phyloP scores from a whole-genome alignment of 2,329 filamentous ascomycete genomes.

The Alternaria incomplexa region DNA sequence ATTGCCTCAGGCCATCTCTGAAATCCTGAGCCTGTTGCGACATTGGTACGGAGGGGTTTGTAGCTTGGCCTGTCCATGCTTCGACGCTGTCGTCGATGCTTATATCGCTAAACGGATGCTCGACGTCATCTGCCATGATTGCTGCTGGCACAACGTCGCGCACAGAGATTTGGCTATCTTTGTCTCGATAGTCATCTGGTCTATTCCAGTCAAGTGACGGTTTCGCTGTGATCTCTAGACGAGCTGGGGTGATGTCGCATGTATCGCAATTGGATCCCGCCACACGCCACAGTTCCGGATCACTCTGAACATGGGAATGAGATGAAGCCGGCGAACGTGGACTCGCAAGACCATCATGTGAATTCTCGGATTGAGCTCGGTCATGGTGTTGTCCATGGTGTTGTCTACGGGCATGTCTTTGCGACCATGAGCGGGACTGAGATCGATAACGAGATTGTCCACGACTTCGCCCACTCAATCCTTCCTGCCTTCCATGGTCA shows the following conservation, averaged over 20 bases:
- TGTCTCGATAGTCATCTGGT: rapidly evolving
- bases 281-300: not conserved
- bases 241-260: not conserved
- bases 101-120: not conserved
- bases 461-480: no score
- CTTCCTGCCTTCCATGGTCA: no score
- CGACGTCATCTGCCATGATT: not conserved
- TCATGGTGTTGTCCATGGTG: no score
- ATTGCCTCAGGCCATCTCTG: not conserved
- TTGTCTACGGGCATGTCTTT: not conserved
- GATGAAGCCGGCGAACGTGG: not conserved
- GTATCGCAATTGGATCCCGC: not conserved
- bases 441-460: not conserved
- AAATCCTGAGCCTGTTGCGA: not conserved
- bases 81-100: not conserved
- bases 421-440: not conserved
- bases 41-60: not conserved
- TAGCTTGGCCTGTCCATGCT: rapidly evolving
- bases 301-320: not conserved
- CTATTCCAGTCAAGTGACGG: not conserved
- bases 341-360: no score
- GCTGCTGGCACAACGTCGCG: not conserved
- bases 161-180: rapidly evolving
- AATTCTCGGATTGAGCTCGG: no score
- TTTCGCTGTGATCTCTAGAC: not conserved